Percentiles rank a stretch among this genome's conserved stretches.
Evolutionary conservation across 129 eudicot genomes (phyloP).

Genomic region (Saussurea involucrata): DNA sequence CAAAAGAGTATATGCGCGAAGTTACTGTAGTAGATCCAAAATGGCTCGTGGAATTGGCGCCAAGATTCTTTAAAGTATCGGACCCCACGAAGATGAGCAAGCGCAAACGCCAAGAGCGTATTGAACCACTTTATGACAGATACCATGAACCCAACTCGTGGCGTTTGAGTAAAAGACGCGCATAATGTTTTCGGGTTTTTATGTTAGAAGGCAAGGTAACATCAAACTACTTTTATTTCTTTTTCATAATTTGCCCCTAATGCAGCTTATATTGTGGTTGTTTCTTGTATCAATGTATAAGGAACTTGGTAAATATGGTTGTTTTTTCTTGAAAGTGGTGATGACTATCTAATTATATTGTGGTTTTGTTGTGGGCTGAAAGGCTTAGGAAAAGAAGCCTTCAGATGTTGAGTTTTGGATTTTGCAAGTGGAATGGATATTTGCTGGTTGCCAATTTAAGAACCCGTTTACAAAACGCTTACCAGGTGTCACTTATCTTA

Average conservation of each 20-base stretch:
- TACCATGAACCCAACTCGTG: conserved; percentile 89
- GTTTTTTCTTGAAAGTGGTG: neutral
- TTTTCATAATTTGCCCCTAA: neutral
- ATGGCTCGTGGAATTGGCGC: conserved; percentile 83
- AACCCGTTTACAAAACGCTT: neutral
- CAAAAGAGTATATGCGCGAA: conserved; percentile 87
- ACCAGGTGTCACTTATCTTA: neutral
- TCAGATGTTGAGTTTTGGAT: neutral
- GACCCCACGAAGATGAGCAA: conserved; percentile 90
- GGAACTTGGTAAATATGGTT: neutral
- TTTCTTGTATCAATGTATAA: neutral
- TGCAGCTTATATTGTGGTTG: neutral
- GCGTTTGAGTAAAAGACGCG: conserved; percentile 87
- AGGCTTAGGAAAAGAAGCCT: neutral
- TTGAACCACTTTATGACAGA: conserved; percentile 79
- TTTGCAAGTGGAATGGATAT: neutral
- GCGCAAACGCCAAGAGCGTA: conserved; percentile 82
- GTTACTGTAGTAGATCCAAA: conserved; percentile 83
- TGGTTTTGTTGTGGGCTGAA: neutral
- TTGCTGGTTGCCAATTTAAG: neutral
- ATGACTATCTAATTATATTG: neutral
- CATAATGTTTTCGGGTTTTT: conserved; percentile 22
- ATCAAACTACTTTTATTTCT: neutral
- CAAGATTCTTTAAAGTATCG: conserved; percentile 74
- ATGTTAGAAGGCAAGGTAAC: neutral